Base-by-base conservation (phyloP, 2,329 filamentous ascomycete genomes). In the Fusarium agapanthi region DNA sequence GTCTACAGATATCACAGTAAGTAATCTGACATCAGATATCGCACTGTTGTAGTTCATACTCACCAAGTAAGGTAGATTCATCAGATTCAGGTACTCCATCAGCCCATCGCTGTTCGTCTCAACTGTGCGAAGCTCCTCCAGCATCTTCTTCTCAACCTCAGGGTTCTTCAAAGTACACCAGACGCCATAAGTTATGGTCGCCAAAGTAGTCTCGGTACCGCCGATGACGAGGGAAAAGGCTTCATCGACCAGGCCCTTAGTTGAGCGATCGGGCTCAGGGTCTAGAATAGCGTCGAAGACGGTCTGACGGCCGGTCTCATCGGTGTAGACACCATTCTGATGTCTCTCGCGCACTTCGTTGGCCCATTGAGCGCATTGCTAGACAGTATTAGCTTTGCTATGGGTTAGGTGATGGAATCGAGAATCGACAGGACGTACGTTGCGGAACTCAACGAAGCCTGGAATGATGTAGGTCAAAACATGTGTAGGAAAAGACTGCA, bases 341-440 rank as follows among this genome's bases (percentile, higher is more conserved):
- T 54, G 50, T 18, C 50, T 30, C 6, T 54, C 50, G 11, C 50
- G 24, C 11, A 54, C 50, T 18, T 54, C 34, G 34, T 38, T 38
- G 20, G 50, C 50, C 50, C 50, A 54, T 30, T 54, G 20, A n/a
- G 50, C 34, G 10, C 24, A 54, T 54, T 40, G 34, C 50, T 54
- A 18, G 10, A 38, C 13, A 30, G 20, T 38, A 6, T 54, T 54
- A 30, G 20, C 34, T 4, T 20, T 26, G 5, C 3, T 22, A 5
- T 15, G 6, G 10, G 4, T 24, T 2, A 13, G 13, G 12, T 26
- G 26, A 7, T 30, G 22, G 26, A 7, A 30, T 3, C 1, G 7
- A 9, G 3, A 28, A 22, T 26, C 13, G 0, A 13, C 9, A n/a
- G 14, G 6, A 13, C 24, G 0, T 38, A 54, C 51, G 35, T 24